Percentiles rank a stretch among this genome's conserved stretches.
Conservation (phyloP, 805 yeast genomes). For the Cyberlindnera mycetangii region DNA sequence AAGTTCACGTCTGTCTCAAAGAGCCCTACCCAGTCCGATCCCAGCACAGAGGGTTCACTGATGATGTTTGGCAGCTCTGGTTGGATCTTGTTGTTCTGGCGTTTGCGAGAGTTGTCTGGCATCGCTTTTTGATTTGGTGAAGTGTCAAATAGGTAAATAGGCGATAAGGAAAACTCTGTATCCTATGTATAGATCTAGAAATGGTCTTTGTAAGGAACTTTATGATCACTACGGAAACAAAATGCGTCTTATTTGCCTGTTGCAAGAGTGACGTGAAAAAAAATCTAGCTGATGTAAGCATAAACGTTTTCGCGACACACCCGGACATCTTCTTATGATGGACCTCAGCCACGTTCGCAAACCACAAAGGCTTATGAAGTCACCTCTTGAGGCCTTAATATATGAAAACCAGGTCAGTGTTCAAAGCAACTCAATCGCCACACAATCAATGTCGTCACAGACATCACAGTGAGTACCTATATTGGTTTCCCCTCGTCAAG, state of each 20-base stretch:
- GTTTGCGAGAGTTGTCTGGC: constrained; percentile 16
- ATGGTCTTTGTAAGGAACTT: no score
- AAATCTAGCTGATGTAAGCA: background rate
- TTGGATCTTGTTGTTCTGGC: constrained; percentile 13
- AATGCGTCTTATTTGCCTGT: constrained; percentile 1
- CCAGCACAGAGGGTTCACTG: constrained; percentile 43
- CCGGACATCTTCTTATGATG: background rate
- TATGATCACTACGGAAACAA: background rate
- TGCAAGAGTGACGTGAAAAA: background rate
- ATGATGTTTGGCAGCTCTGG: constrained; percentile 39
- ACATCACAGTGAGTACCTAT: constrained; percentile 25
- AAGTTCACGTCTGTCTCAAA: constrained; percentile 50
- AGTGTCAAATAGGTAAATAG: background rate
- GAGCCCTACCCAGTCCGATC: constrained; percentile 61
- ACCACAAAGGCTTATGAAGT: background rate
- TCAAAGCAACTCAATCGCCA: no score
- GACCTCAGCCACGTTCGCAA: background rate
- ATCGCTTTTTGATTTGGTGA: background rate
- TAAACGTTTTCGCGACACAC: background rate
- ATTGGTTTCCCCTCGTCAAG: background rate
- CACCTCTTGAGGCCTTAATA: background rate
- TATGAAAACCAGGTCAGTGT: background rate
- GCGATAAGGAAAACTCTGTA: background rate
- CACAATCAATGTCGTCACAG: constrained; percentile 25
- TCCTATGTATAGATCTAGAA: no score